phyloP scores from a whole-genome alignment of 768 basidiomycete genomes.

The Tulasnella sp. region DNA sequence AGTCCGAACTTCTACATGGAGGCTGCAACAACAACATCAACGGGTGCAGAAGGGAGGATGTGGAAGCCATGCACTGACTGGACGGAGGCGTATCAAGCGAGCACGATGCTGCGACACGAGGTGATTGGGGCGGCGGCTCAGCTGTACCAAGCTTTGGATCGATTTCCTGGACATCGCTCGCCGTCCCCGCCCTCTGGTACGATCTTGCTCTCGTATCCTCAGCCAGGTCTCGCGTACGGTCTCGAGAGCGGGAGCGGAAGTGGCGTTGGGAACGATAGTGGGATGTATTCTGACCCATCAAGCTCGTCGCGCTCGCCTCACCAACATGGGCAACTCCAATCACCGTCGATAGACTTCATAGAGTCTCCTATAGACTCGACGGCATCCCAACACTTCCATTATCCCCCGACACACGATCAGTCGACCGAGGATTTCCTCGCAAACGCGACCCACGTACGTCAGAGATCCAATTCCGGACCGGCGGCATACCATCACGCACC shows the following conservation, averaged over 20 bases:
- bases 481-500: conserved; percentile 9
- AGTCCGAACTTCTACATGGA: conserved; percentile 64
- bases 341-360: background rate
- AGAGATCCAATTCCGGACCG: conserved; percentile 28
- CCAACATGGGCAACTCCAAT: background rate
- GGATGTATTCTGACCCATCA: conserved; percentile 7
- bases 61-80: conserved; percentile 66
- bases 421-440: background rate
- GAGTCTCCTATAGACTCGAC: background rate
- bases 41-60: conserved; percentile 23
- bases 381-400: background rate
- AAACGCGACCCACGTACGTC: conserved; percentile 20
- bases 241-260: too few species aligned
- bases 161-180: conserved; percentile 28
- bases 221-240: conserved; percentile 33
- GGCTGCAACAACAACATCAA: conserved; percentile 14
- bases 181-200: background rate
- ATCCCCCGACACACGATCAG: background rate
- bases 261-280: conserved; percentile 1
- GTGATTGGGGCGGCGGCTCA: conserved; percentile 54
- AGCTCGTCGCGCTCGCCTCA: background rate
- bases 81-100: conserved; percentile 65
- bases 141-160: conserved; percentile 44
- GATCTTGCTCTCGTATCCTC: conserved; percentile 16
- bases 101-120: conserved; percentile 49